Percentiles rank a stretch among this genome's conserved stretches.
Conservation (phyloP, 148 eudicot genomes). For the Amaranthus palmeri region DNA sequence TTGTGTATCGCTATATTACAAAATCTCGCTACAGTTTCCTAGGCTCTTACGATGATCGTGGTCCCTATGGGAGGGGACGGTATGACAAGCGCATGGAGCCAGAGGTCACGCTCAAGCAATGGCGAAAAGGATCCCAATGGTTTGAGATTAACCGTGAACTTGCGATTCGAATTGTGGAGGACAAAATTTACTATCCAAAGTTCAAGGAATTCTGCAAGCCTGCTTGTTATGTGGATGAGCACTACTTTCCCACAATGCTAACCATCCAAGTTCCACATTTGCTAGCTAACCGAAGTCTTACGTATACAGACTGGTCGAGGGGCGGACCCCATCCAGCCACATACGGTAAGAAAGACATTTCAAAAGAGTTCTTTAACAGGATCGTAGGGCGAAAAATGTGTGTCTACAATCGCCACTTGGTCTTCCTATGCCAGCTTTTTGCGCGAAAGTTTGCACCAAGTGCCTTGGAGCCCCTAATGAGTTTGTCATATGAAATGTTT, state of each 20-base stretch:
- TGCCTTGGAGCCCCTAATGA: constrained; percentile 39
- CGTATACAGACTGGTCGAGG: constrained; percentile 50
- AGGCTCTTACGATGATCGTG: constrained; percentile 43
- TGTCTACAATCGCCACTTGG: constrained; percentile 30
- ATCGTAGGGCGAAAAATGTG: constrained; percentile 27
- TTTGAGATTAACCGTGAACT: constrained; percentile 45
- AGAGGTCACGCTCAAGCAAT: constrained; percentile 33
- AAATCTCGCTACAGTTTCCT: constrained; percentile 40
- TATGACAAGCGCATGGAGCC: constrained; percentile 40
- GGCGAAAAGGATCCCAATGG: constrained; percentile 58
- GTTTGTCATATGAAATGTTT: constrained; percentile 29
- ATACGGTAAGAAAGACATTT: constrained; percentile 32
- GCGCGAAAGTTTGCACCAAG: constrained; percentile 46
- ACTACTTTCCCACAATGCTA: constrained; percentile 53
- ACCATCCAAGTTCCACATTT: constrained; percentile 31
- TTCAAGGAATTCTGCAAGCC: constrained; percentile 41
- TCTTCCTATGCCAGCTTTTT: constrained; percentile 39
- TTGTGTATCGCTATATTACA: constrained; percentile 35
- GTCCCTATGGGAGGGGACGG: constrained; percentile 43
- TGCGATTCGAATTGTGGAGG: constrained; percentile 35
- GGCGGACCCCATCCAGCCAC: constrained; percentile 56
- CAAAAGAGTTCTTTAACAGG: constrained; percentile 26
- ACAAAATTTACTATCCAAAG: constrained; percentile 35
- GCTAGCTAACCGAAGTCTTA: constrained; percentile 42
- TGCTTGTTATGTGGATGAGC: constrained; percentile 52